These are phyloP conservation scores for Sugiyamaella americana DNA, from an alignment of 805 yeast species.

Conservation along the genomic window DNA sequence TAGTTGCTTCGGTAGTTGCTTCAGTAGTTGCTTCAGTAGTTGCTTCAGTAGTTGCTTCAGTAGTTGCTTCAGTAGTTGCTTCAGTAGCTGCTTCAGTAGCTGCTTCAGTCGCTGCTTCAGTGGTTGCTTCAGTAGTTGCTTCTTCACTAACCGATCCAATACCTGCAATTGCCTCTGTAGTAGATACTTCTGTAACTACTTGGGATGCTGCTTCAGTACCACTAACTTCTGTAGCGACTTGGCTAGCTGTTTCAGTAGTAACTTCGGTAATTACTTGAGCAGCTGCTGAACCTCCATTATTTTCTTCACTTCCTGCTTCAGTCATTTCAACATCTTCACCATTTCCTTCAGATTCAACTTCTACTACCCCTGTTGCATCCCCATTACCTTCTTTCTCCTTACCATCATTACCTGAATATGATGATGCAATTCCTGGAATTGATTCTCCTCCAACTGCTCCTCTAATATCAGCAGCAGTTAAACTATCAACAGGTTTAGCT, in stretches of 20 bases:
- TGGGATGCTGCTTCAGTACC: too few species aligned
- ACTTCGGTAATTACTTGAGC: background rate
- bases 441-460: constrained; percentile 50
- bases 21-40: constrained; percentile 5
- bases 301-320: background rate
- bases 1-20: constrained; percentile 1
- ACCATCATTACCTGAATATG: constrained; percentile 22
- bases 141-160: too few species aligned
- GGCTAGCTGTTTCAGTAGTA: constrained; percentile 6
- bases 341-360: background rate
- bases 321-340: background rate
- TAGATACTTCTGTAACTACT: too few species aligned
- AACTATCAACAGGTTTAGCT: constrained; percentile 26
- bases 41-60: constrained; percentile 7
- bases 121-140: constrained; percentile 1
- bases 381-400: constrained; percentile 18
- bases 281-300: background rate
- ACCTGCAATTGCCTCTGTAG: too few species aligned
- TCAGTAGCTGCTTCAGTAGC: constrained; percentile 3
- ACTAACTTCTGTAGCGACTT: too few species aligned
- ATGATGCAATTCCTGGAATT: constrained; percentile 37
- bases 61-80: constrained; percentile 2
- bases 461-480: constrained; percentile 45
- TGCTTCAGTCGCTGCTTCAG: constrained; percentile 7
- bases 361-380: background rate